phyloP scores from a whole-genome alignment of 441 rosid species.

The Metrosideros polymorpha region DNA sequence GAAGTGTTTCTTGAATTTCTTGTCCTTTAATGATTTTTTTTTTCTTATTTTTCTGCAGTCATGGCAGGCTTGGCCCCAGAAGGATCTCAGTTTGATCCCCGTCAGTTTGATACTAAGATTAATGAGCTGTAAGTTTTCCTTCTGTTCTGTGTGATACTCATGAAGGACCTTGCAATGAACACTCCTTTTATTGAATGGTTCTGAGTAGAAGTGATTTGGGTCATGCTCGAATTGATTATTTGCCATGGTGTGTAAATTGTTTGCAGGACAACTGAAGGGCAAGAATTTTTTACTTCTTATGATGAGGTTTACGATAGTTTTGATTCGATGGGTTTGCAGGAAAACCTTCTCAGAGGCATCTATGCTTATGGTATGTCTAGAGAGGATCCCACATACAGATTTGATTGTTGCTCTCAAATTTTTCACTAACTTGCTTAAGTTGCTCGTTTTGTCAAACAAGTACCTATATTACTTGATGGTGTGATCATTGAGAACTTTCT shows the following conservation, averaged over 20 bases:
- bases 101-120: constrained; percentile 68
- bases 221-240: not conserved
- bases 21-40: not conserved
- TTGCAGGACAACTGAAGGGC: constrained; percentile 31
- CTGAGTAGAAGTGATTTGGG: not conserved
- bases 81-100: constrained; percentile 70
- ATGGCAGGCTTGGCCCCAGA: constrained; percentile 75
- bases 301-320: constrained; percentile 51
- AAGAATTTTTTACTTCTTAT: constrained; percentile 41
- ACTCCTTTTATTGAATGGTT: not conserved
- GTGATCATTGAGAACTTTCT: not conserved
- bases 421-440: not conserved
- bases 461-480: not conserved
- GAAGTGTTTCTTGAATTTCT: not conserved
- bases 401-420: not conserved
- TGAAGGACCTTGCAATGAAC: not conserved
- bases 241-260: not conserved
- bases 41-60: constrained; percentile 14
- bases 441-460: not conserved
- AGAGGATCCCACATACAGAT: not conserved
- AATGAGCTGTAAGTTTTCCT: constrained; percentile 38
- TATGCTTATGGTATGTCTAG: constrained; percentile 42
- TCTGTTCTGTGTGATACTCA: not conserved
- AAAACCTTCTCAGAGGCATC: constrained; percentile 55
- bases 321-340: constrained; percentile 48